Conservation (phyloP, 2,329 filamentous ascomycete genomes). For the Colletotrichum filicis region DNA sequence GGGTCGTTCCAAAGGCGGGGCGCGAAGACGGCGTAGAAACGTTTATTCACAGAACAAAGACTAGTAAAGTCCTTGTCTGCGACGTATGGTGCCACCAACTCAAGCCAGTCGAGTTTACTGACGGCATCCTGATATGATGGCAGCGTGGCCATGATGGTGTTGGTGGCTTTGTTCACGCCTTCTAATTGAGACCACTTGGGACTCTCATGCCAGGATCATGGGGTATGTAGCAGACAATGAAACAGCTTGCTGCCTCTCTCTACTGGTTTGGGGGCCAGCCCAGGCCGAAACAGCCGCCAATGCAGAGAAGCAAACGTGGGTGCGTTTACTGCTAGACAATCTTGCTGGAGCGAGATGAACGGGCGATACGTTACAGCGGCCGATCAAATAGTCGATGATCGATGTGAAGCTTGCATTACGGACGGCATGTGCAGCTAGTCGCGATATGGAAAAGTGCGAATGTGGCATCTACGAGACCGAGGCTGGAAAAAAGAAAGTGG, state of each 20-base stretch:
- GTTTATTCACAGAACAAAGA: slow-evolving; percentile 60
- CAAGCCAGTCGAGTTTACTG: slow-evolving; percentile 58
- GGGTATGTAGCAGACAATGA: neutral
- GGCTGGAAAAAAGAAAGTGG: slow-evolving; percentile 12
- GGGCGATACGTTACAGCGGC: neutral
- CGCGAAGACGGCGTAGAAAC: slow-evolving; percentile 61
- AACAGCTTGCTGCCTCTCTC: slow-evolving; percentile 14
- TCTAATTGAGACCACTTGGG: neutral
- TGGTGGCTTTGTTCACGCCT: neutral
- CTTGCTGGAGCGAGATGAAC: neutral
- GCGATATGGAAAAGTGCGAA: neutral
- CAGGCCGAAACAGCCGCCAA: neutral
- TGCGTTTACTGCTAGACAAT: slow-evolving; percentile 5
- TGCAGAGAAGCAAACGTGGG: neutral
- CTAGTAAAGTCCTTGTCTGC: slow-evolving; percentile 51
- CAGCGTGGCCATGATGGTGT: slow-evolving; percentile 40
- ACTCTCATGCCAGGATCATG: neutral
- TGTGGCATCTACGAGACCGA: neutral
- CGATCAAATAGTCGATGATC: neutral
- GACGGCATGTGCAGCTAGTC: neutral
- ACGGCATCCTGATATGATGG: slow-evolving; percentile 66
- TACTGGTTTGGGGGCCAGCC: neutral
- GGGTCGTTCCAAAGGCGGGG: slow-evolving; percentile 65
- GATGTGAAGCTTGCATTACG: neutral
- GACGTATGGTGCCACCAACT: slow-evolving; percentile 58